A percentile compares a stretch with the other conserved stretches of the same genome.
Conservation (phyloP, 192 early-diverging fungal genomes). For the Radiomyces spectabilis region DNA sequence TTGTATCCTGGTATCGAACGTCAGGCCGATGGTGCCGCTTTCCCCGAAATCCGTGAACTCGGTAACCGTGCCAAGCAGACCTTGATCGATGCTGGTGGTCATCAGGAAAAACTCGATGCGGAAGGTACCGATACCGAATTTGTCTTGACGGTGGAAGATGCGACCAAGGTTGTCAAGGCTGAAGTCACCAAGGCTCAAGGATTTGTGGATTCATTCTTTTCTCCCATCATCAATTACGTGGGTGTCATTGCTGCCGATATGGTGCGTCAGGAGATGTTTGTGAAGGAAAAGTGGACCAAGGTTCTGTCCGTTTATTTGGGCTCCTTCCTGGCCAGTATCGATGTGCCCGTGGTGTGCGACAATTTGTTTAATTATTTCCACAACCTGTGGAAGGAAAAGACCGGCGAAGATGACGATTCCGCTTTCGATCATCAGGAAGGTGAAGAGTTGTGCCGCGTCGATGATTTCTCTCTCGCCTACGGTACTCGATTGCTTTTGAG, state of each 20-base stretch:
- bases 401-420: constrained; percentile 30
- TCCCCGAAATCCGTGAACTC: constrained; percentile 67
- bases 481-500: constrained; percentile 72
- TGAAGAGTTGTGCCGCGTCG: constrained; percentile 48
- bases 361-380: constrained; percentile 24
- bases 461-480: constrained; percentile 74
- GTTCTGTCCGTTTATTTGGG: constrained; percentile 42
- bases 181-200: constrained; percentile 36
- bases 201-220: constrained; percentile 45
- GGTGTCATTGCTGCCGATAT: constrained; percentile 44
- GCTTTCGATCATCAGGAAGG: constrained; percentile 40
- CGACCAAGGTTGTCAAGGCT: constrained; percentile 31
- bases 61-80: constrained; percentile 57
- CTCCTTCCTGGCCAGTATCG: constrained; percentile 44
- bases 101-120: constrained; percentile 25
- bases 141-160: constrained; percentile 28
- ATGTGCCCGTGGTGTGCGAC: constrained; percentile 33
- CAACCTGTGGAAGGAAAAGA: constrained; percentile 18
- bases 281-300: constrained; percentile 49
- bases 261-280: constrained; percentile 52
- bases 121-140: constrained; percentile 10
- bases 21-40: constrained; percentile 61
- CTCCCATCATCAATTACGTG: constrained; percentile 45
- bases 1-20: constrained; percentile 69
- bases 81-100: constrained; percentile 58